Conservation (phyloP, 495 filamentous ascomycete species). For the Cladorrhinum samala region DNA sequence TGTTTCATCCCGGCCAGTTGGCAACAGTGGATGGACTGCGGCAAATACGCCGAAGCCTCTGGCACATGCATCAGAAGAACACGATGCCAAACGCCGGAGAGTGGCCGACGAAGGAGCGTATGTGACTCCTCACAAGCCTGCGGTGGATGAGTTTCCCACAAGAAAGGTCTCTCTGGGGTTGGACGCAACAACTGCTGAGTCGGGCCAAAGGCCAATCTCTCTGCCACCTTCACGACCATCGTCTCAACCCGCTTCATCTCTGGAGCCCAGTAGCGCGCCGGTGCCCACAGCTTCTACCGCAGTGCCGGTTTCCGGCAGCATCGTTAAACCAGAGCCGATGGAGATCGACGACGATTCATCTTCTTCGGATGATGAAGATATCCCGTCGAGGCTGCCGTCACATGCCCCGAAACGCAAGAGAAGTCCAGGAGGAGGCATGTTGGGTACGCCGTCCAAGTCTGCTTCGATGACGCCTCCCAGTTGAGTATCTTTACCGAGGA, state of each 20-base stretch:
- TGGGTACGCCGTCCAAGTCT: too few relatives aligned
- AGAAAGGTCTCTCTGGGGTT: slow-evolving; percentile 27
- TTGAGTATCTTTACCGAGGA: too few relatives aligned
- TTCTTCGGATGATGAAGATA: slow-evolving; percentile 34
- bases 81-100: slow-evolving; percentile 28
- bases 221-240: too few relatives aligned
- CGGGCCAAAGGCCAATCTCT: too few relatives aligned
- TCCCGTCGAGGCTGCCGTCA: slow-evolving; percentile 35
- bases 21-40: slow-evolving; percentile 22
- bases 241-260: too few relatives aligned
- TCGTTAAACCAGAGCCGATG: slow-evolving; percentile 10
- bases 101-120: slow-evolving; percentile 18
- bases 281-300: too few relatives aligned
- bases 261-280: too few relatives aligned
- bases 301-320: too few relatives aligned
- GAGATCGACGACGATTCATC: slow-evolving; percentile 24
- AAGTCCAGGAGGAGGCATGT: too few relatives aligned
- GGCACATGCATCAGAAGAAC: slow-evolving; percentile 18
- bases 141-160: slow-evolving; percentile 17
- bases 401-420: slow-evolving; percentile 18
- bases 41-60: slow-evolving; percentile 22
- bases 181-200: too few relatives aligned
- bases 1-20: slow-evolving; percentile 7
- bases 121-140: slow-evolving; percentile 7
- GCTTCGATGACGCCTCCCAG: too few relatives aligned